Conservation (phyloP, 164 flowering plant genomes). For the Amborella trichopoda region DNA sequence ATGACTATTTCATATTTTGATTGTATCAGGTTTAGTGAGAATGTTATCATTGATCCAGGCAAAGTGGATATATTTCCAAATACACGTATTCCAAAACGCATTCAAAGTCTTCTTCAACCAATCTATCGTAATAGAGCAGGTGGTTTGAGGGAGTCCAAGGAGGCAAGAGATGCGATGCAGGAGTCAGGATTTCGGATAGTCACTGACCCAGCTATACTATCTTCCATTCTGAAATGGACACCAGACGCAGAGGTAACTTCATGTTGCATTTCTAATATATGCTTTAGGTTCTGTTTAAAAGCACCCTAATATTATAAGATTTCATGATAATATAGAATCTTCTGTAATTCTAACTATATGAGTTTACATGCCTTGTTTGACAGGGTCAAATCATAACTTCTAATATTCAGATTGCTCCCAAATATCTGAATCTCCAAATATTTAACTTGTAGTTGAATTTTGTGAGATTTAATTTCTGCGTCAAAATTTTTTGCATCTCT, state of each 20-base stretch:
- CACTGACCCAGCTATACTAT: constrained; percentile 43
- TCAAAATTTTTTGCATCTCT: too few relatives aligned
- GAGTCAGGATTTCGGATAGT: constrained; percentile 61
- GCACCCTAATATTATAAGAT: too few relatives aligned
- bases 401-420: too few relatives aligned
- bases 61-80: constrained; percentile 77
- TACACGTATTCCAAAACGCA: constrained; percentile 52
- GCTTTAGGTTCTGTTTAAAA: too few relatives aligned
- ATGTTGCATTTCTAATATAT: too few relatives aligned
- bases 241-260: constrained; percentile 71
- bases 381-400: too few relatives aligned
- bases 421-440: too few relatives aligned
- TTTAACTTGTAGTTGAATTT: too few relatives aligned
- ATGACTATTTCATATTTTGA: not conserved
- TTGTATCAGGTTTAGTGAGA: constrained; percentile 60
- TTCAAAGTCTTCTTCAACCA: constrained; percentile 52
- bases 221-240: constrained; percentile 52
- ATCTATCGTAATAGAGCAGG: constrained; percentile 30
- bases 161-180: constrained; percentile 15
- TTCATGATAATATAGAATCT: too few relatives aligned
- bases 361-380: too few relatives aligned
- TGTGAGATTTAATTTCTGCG: too few relatives aligned
- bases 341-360: too few relatives aligned
- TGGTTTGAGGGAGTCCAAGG: constrained; percentile 11
- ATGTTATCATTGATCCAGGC: constrained; percentile 75